Conservation (phyloP, 192 early-diverging fungal genomes). For the Coemansia sp. region DNA sequence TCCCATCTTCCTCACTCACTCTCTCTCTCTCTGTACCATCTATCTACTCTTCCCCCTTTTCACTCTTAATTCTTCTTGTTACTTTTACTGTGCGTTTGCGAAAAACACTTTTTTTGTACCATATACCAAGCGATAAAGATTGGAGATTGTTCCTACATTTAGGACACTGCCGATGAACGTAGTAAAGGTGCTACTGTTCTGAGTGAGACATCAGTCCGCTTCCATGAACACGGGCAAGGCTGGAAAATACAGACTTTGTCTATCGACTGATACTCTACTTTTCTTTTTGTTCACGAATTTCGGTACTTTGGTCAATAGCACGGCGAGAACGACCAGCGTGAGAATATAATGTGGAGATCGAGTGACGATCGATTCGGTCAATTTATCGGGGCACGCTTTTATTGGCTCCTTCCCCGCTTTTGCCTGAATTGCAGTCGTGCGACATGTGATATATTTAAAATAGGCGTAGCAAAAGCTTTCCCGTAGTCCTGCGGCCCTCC, state of each 20-base stretch:
- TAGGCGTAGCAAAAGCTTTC: conserved; percentile 63
- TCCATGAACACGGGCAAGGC: background rate
- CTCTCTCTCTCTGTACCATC: conserved; percentile 2
- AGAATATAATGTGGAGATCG: background rate
- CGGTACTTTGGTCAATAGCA: background rate
- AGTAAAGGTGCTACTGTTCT: background rate
- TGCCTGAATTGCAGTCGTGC: background rate
- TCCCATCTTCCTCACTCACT: background rate
- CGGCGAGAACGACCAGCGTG: background rate
- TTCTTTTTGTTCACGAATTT: background rate
- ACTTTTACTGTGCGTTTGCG: background rate
- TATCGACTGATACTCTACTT: background rate
- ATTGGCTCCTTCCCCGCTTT: background rate
- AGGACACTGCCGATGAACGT: background rate
- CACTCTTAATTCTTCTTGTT: background rate
- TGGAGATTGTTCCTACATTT: background rate
- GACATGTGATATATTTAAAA: background rate
- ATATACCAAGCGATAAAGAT: background rate
- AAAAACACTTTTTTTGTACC: conserved; percentile 5
- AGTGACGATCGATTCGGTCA: background rate
- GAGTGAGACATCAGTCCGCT: conserved; percentile 3
- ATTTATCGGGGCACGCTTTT: background rate
- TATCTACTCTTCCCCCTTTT: background rate
- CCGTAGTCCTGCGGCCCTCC: conserved; percentile 66
- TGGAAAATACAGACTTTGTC: background rate